Evolutionary conservation across 768 basidiomycete genomes (phyloP), one percentile per base, ranked within the genome.

Genomic region (Dentipellis sp.): DNA sequence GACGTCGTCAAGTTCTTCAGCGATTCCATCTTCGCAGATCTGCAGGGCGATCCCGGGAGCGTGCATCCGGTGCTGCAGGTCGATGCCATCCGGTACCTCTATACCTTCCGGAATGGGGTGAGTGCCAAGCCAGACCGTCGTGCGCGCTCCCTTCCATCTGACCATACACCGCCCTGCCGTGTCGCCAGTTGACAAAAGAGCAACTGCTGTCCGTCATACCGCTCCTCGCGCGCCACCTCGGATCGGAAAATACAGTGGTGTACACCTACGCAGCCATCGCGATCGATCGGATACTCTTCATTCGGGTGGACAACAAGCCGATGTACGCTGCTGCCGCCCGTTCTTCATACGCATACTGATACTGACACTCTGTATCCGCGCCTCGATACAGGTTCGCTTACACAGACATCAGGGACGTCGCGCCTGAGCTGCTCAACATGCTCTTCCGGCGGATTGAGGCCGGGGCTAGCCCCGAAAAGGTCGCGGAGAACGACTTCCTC

Each of bases 211-310:
- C 91, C 2, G 95, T 98, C 19, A 73, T 98, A 1, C 97, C 95
- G 0, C 76, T 91, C 17, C 81, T 98, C 10, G 81, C 86, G 23
- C 83, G 78, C 11, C 94, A 95, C 67, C 82, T 98, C 36, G 73
- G 75, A 5, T 91, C 91, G 17, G 74, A 78, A 52, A 92, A 93
- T 66, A 94, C 92, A 70, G 95, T 98, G 50, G 86, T 88, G 22
- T 95, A 89, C 64, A 94, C 95, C 0, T 98, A 97, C 69, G 93
- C 94, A 9, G 94, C 97, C 16, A 94, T 97, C 64, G 92, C 94
- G n/a, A 94, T 99, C 65, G 97, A 99, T 65, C 82, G 94, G 7
- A 86, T 97, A 54, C 72, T 99, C 40, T 91, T 84, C 70, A 97
- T 97, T 69, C 93, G 90, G 66, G 84, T 88, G 64, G 81, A 82